A percentile compares a stretch with the other conserved stretches of the same genome.
phyloP scores from a whole-genome alignment of 1,284 basidiomycete genomes.

The Ustilago nuda region DNA sequence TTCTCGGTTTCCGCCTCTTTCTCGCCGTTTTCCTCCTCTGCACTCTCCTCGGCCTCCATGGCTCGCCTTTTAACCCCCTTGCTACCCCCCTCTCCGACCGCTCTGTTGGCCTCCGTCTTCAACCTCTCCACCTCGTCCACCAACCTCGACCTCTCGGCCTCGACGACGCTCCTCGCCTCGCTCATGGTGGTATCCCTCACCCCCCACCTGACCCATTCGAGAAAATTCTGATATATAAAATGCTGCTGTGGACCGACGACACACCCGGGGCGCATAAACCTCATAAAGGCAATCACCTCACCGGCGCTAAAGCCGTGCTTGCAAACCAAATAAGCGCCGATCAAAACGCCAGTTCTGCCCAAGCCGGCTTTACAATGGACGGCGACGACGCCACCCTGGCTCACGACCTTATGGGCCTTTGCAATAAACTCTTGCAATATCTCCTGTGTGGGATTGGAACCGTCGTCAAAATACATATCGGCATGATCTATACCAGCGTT shows the following conservation, averaged over 20 bases:
- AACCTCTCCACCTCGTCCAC: constrained; percentile 16
- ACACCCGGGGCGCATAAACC: constrained; percentile 92
- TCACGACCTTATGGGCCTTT: constrained; percentile 81
- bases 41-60: neutral
- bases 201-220: constrained; percentile 66
- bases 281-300: constrained; percentile 98
- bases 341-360: constrained; percentile 91
- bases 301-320: constrained; percentile 99
- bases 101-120: neutral
- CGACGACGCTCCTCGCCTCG: constrained; percentile 31
- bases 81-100: neutral
- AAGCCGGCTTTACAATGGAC: constrained; percentile 91
- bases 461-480: constrained; percentile 92
- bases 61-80: constrained; percentile 24
- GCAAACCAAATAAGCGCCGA: constrained; percentile 94
- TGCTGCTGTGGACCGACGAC: constrained; percentile 87
- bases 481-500: constrained; percentile 88
- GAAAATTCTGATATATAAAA: constrained; percentile 85
- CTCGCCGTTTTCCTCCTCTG: constrained; percentile 6
- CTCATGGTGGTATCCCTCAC: constrained; percentile 49
- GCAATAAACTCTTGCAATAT: constrained; percentile 91
- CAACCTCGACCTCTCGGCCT: constrained; percentile 22
- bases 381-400: constrained; percentile 82
- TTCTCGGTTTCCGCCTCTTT: constrained; percentile 18
- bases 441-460: constrained; percentile 95